phyloP scores from a whole-genome alignment of 2,329 filamentous ascomycete genomes.

The Talaromyces sp. region DNA sequence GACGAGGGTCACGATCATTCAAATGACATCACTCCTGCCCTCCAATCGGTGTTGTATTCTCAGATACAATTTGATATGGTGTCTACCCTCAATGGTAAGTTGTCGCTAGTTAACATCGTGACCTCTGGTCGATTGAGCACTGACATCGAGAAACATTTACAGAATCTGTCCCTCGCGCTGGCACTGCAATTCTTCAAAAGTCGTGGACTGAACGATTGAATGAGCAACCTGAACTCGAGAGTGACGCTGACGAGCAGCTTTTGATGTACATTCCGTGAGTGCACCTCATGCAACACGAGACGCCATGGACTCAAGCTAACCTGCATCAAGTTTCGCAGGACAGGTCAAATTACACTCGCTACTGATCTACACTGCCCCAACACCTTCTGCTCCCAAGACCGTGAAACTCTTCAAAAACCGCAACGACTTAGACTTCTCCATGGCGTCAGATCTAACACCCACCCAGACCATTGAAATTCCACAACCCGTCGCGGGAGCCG shows the following conservation, averaged over 20 bases:
- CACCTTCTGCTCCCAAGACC: constrained; percentile 71
- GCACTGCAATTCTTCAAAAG: constrained; percentile 78
- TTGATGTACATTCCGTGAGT: constrained; percentile 85
- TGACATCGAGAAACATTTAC: neutral
- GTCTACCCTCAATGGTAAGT: constrained; percentile 70
- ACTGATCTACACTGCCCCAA: constrained; percentile 74
- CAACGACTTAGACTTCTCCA: constrained; percentile 79
- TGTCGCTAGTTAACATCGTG: neutral
- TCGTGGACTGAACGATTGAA: constrained; percentile 81
- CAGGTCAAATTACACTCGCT: constrained; percentile 92
- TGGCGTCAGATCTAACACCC: constrained; percentile 66
- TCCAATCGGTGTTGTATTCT: constrained; percentile 87
- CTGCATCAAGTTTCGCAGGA: constrained; percentile 72
- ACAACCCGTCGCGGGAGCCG: constrained; percentile 58
- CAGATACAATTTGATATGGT: constrained; percentile 88
- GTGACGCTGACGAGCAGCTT: constrained; percentile 90
- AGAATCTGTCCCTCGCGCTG: constrained; percentile 64
- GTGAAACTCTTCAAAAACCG: constrained; percentile 86
- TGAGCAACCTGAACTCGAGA: constrained; percentile 71
- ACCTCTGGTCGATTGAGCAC: too few species aligned
- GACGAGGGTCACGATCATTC: constrained; percentile 75
- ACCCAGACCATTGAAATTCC: constrained; percentile 76
- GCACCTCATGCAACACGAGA: neutral
- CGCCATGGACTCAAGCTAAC: neutral
- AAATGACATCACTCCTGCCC: constrained; percentile 86